phyloP scores from a whole-genome alignment of 805 yeast genomes.

The Henningerozyma blattae region DNA sequence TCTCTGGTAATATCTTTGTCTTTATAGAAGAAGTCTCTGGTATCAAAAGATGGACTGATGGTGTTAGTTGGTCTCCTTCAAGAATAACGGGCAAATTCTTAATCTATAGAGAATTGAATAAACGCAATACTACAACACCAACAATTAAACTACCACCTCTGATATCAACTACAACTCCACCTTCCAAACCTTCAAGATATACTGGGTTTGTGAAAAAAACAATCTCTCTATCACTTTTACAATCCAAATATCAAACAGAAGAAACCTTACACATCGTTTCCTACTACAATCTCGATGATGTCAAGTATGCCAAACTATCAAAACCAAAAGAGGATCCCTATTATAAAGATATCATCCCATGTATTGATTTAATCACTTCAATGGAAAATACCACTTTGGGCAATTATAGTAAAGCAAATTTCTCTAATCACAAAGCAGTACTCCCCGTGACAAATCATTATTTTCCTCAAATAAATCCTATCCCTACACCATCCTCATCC shows the following conservation, averaged over 20 bases:
- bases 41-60: conserved; percentile 91
- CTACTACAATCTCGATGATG: conserved; percentile 68
- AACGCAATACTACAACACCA: not conserved
- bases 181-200: conserved; percentile 8
- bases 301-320: conserved; percentile 37
- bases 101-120: conserved; percentile 54
- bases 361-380: conserved; percentile 40
- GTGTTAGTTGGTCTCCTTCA: conserved; percentile 84
- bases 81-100: conserved; percentile 76
- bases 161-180: not conserved
- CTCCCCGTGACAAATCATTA: no score
- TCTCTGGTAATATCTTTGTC: conserved; percentile 71
- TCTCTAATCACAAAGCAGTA: no score
- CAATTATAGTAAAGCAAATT: not conserved
- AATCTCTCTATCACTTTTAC: conserved; percentile 41
- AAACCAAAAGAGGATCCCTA: conserved; percentile 44
- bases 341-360: conserved; percentile 38
- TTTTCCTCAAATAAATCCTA: no score
- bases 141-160: not conserved
- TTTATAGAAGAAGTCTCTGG: conserved; percentile 73
- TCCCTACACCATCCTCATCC: no score
- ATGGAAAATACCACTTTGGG: conserved; percentile 40
- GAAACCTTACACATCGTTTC: conserved; percentile 47
- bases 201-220: conserved; percentile 76
- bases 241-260: conserved; percentile 4